Base-by-base conservation (phyloP, 768 basidiomycete species). In the Suillus placidus region DNA sequence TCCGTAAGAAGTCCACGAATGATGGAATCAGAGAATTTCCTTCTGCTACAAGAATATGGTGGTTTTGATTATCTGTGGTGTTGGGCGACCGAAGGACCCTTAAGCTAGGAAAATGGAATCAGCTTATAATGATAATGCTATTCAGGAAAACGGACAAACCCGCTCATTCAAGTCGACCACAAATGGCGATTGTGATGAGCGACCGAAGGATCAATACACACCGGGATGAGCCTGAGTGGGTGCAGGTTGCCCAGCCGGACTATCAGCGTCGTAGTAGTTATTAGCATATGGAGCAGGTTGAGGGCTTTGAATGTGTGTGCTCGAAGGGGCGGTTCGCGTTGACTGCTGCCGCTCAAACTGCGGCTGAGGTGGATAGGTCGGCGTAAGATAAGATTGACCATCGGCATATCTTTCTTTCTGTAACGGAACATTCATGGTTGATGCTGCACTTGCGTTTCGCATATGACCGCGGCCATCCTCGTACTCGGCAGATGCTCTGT, bases 361-460 rank as follows among this genome's bases (percentile, higher is more conserved):
- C 38, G 57, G 2, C 61, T 77, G 71, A 43, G 74, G 68, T 40
- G 78, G 75, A 65, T 84, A 80, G 6, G 75, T 72, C 69, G 71
- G 54, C 70, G 74, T 64, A 71, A 54, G 72, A 43, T 78, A 70
- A 51, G 56, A 49, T 14, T 64, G 65, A 61, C 76, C 78, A 54
- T 80, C 71, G n/a, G 78, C 77, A 32, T 81, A 79, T 6, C 74
- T 72, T 71, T 85, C 84, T 60, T 78, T 80, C 64, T 84, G 84
- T 43, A 80, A 74, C 18, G 85, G 85, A 66, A 83, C 79, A 51
- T 78, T 81, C 64, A 86, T 72, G 60, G 88, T 88, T 30, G 86
- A 83, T 58, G 83, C 82, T 66, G 86, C 86, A 72, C 90, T 92
- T 63, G 81, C 80, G 60, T 85, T 79, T 66, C 86, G 82, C 60